Evolutionary conservation across 2,329 filamentous ascomycete species (phyloP), one percentile per base, ranked within the genome.

Genomic region (Colletotrichum costaricense): DNA sequence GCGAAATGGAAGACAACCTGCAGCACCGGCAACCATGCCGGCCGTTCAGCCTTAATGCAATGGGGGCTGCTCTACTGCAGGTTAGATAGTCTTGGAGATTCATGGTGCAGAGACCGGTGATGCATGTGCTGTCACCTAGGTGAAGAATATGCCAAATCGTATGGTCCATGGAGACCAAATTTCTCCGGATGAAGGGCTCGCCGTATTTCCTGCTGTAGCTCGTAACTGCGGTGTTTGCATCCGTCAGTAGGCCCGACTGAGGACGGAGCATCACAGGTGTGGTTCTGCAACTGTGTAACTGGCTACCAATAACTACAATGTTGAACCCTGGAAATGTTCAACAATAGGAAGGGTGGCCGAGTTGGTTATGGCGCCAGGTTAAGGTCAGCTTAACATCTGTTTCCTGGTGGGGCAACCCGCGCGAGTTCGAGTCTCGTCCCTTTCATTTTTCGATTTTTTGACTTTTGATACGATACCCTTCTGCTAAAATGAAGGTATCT

Each of bases 361-460:
- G 60, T 63, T 63, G 60, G 60, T 63, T 63, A 63, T 63, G 60
- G 60, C 60, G 60, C 60, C 60, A 63, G 60, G 60, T 63, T 63
- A 63, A 63, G 60, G 60, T 63, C 60, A 63, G 60, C 60, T 63
- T 63, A 63, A 63, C 60, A 54, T 63, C 60, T 63, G 60, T 63
- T 63, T 63, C 60, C 60, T 63, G 60, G 60, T 63, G 60, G 60
- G 60, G 60, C 60, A 63, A 63, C 60, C 60, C 60, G 60, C 60
- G 60, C 60, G 60, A 63, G 60, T 63, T 63, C 60, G 60, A 63
- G 59, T 63, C 38, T 42, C 38, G 38, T 63, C 42, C 59, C 59
- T 63, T 63, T 63, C 60, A 63, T 8, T 12, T 33, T 28, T 8
- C 1, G 7, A 4, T 19, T 6, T 54, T 16, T 6, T 1, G 16